Percentiles rank a stretch among this genome's conserved stretches.
Evolutionary conservation across 805 yeast species (phyloP).

Genomic region (Candida sithepensis): DNA sequence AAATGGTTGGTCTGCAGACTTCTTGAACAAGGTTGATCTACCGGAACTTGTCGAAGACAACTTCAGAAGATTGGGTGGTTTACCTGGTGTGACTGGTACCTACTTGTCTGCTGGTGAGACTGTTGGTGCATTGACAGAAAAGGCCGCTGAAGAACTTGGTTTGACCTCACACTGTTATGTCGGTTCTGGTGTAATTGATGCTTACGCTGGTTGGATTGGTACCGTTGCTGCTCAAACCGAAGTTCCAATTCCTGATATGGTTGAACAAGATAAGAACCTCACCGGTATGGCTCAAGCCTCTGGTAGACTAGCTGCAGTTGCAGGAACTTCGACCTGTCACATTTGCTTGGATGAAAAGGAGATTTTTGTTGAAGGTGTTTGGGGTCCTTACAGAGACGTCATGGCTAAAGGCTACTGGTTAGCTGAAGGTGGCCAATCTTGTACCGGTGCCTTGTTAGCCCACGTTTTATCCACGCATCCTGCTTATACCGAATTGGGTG

Average conservation of each 20-base stretch:
- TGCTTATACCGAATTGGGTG: conserved; percentile 69
- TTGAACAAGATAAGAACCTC: conserved; percentile 44
- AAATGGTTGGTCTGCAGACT: conserved; percentile 88
- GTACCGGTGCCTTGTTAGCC: conserved; percentile 92
- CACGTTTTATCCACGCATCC: conserved; percentile 89
- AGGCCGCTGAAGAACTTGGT: conserved; percentile 81
- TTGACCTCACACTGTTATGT: conserved; percentile 76
- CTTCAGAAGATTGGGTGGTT: conserved; percentile 80
- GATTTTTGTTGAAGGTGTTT: conserved; percentile 90
- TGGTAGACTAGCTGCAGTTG: conserved; percentile 94
- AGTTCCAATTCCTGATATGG: conserved; percentile 45
- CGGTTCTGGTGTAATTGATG: conserved; percentile 95
- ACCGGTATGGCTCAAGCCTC: conserved; percentile 56
- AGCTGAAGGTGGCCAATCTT: conserved; percentile 98
- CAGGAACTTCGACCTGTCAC: conserved; percentile 98
- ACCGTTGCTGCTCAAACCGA: conserved; percentile 91
- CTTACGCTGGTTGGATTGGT: conserved; percentile 98
- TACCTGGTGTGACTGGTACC: conserved; percentile 65
- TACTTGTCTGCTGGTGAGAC: conserved; percentile 87
- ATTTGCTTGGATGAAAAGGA: conserved; percentile 81
- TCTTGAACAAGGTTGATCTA: conserved; percentile 63
- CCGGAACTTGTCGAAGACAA: conserved; percentile 75
- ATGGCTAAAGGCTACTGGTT: conserved; percentile 89
- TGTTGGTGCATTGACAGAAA: conserved; percentile 65
- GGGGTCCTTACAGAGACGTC: conserved; percentile 98